Conservation (phyloP, 257 asterid genomes). For the Scutellaria minor region DNA sequence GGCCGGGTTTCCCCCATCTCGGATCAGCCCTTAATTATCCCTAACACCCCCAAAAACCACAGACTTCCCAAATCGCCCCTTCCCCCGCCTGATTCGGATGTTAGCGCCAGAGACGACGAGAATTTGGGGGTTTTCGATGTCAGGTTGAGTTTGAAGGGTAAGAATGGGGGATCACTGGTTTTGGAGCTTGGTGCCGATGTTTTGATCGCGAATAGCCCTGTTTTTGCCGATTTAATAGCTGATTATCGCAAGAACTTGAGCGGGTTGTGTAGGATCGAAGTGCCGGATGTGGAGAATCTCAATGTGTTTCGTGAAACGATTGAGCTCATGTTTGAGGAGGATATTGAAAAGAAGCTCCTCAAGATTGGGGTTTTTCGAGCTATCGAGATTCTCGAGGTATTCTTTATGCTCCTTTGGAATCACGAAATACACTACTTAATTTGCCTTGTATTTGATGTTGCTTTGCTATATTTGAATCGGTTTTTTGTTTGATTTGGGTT, state of each 20-base stretch:
- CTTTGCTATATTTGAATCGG: neutral
- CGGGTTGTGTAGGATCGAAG: conserved; percentile 87
- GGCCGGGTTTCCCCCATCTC: conserved; percentile 96
- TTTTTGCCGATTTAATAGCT: conserved; percentile 70
- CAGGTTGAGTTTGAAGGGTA: conserved; percentile 82
- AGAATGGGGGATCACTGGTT: conserved; percentile 63
- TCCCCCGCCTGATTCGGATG: conserved; percentile 40
- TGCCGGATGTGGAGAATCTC: conserved; percentile 84
- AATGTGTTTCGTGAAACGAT: conserved; percentile 71
- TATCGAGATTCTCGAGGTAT: conserved; percentile 85
- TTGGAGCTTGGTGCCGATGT: conserved; percentile 82
- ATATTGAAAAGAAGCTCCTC: conserved; percentile 59
- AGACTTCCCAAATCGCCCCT: conserved; percentile 44
- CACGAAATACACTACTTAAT: conserved; percentile 25
- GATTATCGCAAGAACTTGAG: conserved; percentile 55
- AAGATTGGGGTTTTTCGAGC: conserved; percentile 77
- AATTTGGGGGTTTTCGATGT: conserved; percentile 63
- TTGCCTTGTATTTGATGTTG: conserved; percentile 9
- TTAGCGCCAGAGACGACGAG: conserved; percentile 32
- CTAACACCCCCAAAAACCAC: conserved; percentile 21
- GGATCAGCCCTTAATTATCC: conserved; percentile 41
- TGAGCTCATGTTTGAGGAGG: conserved; percentile 93
- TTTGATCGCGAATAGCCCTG: conserved; percentile 64
- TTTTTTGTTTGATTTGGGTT: conserved; percentile 11
- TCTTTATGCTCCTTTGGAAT: conserved; percentile 6